phyloP scores from a whole-genome alignment of 73 alveolate species.

The Paramecium biaurelia region DNA sequence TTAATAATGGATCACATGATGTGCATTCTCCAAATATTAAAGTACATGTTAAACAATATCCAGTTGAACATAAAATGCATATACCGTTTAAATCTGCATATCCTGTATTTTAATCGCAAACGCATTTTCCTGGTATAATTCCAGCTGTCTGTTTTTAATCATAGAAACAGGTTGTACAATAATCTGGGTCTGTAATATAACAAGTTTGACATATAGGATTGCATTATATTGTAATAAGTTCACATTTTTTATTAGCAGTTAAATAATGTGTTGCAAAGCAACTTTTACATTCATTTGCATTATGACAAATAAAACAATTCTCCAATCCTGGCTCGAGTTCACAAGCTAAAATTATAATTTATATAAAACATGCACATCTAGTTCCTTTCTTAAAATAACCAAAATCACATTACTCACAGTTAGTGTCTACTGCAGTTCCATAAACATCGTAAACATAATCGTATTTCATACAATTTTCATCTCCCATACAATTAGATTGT shows the following conservation, averaged over 20 bases:
- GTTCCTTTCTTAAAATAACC: not conserved
- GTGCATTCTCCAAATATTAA: not conserved
- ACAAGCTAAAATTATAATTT: not conserved
- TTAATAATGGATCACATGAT: not conserved
- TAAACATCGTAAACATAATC: not conserved
- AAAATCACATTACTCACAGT: not conserved
- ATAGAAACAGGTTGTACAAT: not conserved
- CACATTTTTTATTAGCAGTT: not conserved
- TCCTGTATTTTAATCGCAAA: not conserved
- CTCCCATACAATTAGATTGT: not conserved
- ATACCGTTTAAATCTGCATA: not conserved
- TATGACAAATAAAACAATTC: not conserved
- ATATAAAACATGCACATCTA: not conserved
- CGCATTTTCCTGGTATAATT: not conserved
- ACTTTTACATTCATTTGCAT: not conserved
- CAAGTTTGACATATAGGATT: not conserved
- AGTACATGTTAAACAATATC: not conserved
- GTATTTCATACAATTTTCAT: not conserved
- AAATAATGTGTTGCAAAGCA: not conserved
- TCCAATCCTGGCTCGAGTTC: not conserved
- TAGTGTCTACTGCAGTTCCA: not conserved
- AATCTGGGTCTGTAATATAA: not conserved
- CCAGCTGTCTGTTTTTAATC: not conserved
- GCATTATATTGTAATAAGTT: not conserved
- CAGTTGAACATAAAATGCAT: not conserved